phyloP scores from a whole-genome alignment of 495 filamentous ascomycete genomes.

The Trypethelium eluteriae region DNA sequence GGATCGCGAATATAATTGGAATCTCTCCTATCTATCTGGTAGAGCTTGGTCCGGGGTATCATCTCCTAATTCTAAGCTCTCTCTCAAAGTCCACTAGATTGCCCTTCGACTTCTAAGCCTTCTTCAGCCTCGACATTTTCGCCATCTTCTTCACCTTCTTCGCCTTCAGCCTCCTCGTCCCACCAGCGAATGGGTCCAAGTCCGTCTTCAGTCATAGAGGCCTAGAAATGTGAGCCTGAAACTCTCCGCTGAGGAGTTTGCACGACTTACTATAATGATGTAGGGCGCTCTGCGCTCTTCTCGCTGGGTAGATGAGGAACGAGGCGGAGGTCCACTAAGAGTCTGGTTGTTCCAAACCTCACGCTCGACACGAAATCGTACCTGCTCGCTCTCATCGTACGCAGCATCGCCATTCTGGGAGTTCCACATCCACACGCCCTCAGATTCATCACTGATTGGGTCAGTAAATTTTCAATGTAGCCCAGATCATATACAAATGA shows the following conservation, averaged over 20 bases:
- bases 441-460: slow-evolving; percentile 50
- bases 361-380: slow-evolving; percentile 71
- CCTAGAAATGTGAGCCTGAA: background rate
- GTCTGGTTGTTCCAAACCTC: slow-evolving; percentile 87
- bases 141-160: background rate
- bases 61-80: too few species aligned
- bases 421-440: slow-evolving; percentile 76
- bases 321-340: slow-evolving; percentile 55
- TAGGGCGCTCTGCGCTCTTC: slow-evolving; percentile 56
- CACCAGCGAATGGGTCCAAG: slow-evolving; percentile 12
- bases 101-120: too few species aligned
- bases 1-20: too few species aligned
- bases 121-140: too few species aligned
- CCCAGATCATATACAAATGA: slow-evolving; percentile 8
- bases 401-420: slow-evolving; percentile 58
- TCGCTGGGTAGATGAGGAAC: slow-evolving; percentile 37
- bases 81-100: too few species aligned
- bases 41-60: too few species aligned
- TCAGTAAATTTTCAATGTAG: slow-evolving; percentile 14
- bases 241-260: background rate
- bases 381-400: slow-evolving; percentile 81
- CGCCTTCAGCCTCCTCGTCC: background rate
- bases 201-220: slow-evolving; percentile 9
- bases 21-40: too few species aligned
- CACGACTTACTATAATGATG: slow-evolving; percentile 51